Percentiles rank a stretch among this genome's conserved stretches.
Conservation (phyloP, 441 rosid species). For the Gossypium trilobum region DNA sequence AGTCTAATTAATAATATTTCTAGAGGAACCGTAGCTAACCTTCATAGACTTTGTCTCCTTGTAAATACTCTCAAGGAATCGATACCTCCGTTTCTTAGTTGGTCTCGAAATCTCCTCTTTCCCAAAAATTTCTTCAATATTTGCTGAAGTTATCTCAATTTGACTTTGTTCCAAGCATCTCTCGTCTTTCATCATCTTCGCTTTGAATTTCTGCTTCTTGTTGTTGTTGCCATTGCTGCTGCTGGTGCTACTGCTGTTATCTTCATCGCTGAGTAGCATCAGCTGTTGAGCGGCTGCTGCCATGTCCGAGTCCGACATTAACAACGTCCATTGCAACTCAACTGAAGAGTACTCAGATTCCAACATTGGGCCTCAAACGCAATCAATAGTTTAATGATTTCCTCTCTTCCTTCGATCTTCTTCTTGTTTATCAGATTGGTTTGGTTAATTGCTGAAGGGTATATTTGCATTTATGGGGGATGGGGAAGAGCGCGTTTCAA, state of each 20-base stretch:
- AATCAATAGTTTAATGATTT: background rate
- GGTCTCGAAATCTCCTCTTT: conserved; percentile 28
- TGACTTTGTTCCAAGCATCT: conserved; percentile 15
- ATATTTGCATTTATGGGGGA: conserved; percentile 8
- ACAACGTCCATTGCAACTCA: conserved; percentile 12
- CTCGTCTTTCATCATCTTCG: background rate
- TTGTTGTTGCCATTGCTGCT: background rate
- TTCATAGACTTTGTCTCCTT: conserved; percentile 30
- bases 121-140: conserved; percentile 45
- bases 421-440: background rate
- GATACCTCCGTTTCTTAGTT: conserved; percentile 31
- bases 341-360: background rate
- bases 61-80: conserved; percentile 44
- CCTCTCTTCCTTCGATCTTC: background rate
- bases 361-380: background rate
- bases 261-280: conserved; percentile 54
- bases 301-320: conserved; percentile 29
- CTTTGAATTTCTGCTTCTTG: background rate
- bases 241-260: conserved; percentile 18
- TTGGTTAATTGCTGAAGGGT: background rate
- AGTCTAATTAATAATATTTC: background rate
- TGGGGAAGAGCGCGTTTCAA: conserved; percentile 12
- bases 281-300: conserved; percentile 36
- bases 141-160: conserved; percentile 20
- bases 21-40: conserved; percentile 11